phyloP scores from a whole-genome alignment of 495 filamentous ascomycete species.

The Tuber calosporum region DNA sequence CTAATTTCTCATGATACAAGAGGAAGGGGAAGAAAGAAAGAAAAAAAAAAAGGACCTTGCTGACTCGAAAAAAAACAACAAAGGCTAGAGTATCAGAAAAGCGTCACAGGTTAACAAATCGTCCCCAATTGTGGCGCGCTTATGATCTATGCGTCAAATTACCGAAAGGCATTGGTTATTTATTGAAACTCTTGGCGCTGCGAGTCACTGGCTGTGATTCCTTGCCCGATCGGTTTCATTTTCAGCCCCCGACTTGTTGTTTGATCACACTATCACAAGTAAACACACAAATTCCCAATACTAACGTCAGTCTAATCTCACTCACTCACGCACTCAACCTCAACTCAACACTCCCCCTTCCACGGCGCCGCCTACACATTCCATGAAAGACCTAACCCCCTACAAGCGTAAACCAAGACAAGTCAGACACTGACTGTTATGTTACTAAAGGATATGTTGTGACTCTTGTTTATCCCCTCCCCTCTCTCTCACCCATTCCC shows the following conservation, averaged over 20 bases:
- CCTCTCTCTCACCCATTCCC: background rate
- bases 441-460: slow-evolving; percentile 2
- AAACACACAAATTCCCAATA: background rate
- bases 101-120: too few relatives aligned
- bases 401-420: background rate
- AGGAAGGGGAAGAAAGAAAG: background rate
- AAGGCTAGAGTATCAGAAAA: background rate
- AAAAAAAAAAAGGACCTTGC: background rate
- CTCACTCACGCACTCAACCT: background rate
- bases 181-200: background rate
- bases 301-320: slow-evolving; percentile 2
- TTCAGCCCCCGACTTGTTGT: slow-evolving; percentile 4
- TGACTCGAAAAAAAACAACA: background rate
- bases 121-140: background rate
- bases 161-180: background rate
- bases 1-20: background rate
- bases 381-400: background rate
- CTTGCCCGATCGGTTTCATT: slow-evolving; percentile 4
- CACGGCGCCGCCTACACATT: background rate
- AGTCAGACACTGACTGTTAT: slow-evolving; percentile 1
- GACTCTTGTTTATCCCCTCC: background rate
- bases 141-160: background rate
- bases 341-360: background rate
- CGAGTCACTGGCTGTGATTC: slow-evolving; percentile 3
- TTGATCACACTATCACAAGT: background rate